Base-by-base conservation (phyloP, 2,329 filamentous ascomycete genomes). In the Penicillium sp. region DNA sequence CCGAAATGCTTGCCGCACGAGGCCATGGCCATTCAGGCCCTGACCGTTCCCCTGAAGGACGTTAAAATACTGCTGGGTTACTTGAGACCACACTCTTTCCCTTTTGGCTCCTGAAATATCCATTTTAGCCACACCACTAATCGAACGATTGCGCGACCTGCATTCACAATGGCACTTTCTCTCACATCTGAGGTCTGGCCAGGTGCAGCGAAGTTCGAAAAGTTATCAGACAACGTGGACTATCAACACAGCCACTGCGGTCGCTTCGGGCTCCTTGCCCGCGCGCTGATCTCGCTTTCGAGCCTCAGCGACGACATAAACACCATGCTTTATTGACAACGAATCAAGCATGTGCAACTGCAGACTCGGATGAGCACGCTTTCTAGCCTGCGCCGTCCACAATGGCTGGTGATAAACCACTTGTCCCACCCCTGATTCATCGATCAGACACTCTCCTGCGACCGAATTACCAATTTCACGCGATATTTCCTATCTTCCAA, bases 21-120 rank as follows among this genome's bases (percentile, higher is more conserved):
- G 64, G 60, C 14, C 63, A 68, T 34, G 68, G 68, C 7, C 62
- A 74, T 42, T 66, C 70, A 9, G 68, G 67, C 14, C 67, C 71
- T 1, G 70, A 74, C 53, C 65, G 66, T 51, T 69, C 69, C 0
- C 62, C 60, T 13, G 68, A 67, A 39, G 66, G 67, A 43, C 70
- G 69, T 57, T 74, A 70, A 60, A 63, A 27, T 16, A 13, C 9
- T 32, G 14, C 35, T 29, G n/a, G 14, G 3, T 11, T 36, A 32
- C 35, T 19, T 18, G 27, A 29, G 30, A 47, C 44, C 52, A 29
- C 38, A 51, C 53, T 26, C 30, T 26, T 47, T 18, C 13, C 23
- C 23, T 23, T 42, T 39, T 44, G 47, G 41, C 41, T 56, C 35
- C 13, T 41, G 51, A 39, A 27, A 18, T 44, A 10, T 27, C 23